Base-by-base conservation (phyloP, 2,329 filamentous ascomycete species). In the Sporothrix schenckii region DNA sequence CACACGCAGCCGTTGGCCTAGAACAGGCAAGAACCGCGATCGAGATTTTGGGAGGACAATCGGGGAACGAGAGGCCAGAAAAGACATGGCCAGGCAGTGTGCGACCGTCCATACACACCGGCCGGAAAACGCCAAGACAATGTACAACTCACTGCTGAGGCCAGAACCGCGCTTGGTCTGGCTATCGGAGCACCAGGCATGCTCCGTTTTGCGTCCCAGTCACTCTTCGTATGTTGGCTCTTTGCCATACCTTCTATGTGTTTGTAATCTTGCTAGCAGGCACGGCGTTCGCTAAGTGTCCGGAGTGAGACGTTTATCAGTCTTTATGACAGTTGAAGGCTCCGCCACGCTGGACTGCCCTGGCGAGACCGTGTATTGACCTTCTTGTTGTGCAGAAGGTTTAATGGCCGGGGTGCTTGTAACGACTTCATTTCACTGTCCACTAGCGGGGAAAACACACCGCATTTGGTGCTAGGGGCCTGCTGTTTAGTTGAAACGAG, bases 391-490 rank as follows among this genome's bases (percentile, higher is more conserved):
- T 58, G 54, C 56, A 14, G 9, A 34, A 21, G 27, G n/a, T 21
- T 61, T 19, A 4, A 34, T 16, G 14, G 1, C 49, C 6, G 58
- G 53, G 53, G 24, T 47, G 21, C 58, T 39, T 63, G 58, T 39
- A 63, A 47, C 27, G 58, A 63, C 58, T 63, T 63, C 39, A 63
- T 47, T 63, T 63, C 39, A n/a, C 39, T 47, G 39, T n/a, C 39
- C 58, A 63, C 58, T 47, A 47, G 39, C 39, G 58, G 39, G 39
- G 34, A 6, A 21, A 13, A 10, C 21, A 44, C 39, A 47, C 41
- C 58, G 39, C 58, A 13, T 34, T 63, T 14, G 34, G 58, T 47
- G 13, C 39, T 39, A 39, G 21, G 19, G 39, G 6, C 5, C 5
- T 34, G 34, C 34, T 34, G 34, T 34, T 34, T 34, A 34, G 58